Percentiles rank a stretch among this genome's conserved stretches.
These are phyloP conservation scores for Termitomyces eurrhizus DNA, from an alignment of 768 basidiomycete genomes.

Conservation along the genomic window DNA sequence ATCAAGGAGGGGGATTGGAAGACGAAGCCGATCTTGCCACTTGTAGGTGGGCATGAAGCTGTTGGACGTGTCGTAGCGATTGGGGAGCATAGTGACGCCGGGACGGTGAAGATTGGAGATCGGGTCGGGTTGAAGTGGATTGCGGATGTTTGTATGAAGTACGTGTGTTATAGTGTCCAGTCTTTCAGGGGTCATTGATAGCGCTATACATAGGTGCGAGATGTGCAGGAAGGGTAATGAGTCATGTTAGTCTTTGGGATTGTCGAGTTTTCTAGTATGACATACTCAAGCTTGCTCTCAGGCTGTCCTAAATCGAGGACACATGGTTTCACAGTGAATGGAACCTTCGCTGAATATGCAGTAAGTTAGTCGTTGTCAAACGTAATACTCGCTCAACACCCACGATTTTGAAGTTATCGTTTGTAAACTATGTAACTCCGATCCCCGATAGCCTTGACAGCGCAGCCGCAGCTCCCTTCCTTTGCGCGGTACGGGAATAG, in stretches of 20 bases:
- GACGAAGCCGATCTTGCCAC: conserved; percentile 42
- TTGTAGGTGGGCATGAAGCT: conserved; percentile 79
- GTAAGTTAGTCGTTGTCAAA: conserved; percentile 25
- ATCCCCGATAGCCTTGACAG: conserved; percentile 67
- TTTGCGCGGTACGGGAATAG: conserved; percentile 55
- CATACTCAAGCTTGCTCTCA: conserved; percentile 10
- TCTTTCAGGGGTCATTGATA: background rate
- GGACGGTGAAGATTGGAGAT: conserved; percentile 63
- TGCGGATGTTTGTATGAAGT: conserved; percentile 35
- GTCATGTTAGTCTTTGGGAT: conserved; percentile 20
- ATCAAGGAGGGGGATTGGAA: conserved; percentile 60
- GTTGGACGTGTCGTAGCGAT: conserved; percentile 77
- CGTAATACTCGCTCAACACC: background rate
- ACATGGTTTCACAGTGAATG: conserved; percentile 65
- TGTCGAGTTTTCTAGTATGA: background rate
- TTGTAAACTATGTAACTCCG: conserved; percentile 64
- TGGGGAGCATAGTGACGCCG: conserved; percentile 46
- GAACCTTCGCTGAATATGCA: conserved; percentile 66
- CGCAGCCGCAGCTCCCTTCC: conserved; percentile 61
- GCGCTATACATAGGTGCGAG: conserved; percentile 44
- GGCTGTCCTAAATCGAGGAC: conserved; percentile 43
- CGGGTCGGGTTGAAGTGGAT: conserved; percentile 80
- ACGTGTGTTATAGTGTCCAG: conserved; percentile 1
- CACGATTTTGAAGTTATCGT: conserved; percentile 43
- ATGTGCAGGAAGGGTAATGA: conserved; percentile 69